Evolutionary conservation across 2,329 filamentous ascomycete genomes (phyloP).

Genomic region (Metarhizium brunneum): DNA sequence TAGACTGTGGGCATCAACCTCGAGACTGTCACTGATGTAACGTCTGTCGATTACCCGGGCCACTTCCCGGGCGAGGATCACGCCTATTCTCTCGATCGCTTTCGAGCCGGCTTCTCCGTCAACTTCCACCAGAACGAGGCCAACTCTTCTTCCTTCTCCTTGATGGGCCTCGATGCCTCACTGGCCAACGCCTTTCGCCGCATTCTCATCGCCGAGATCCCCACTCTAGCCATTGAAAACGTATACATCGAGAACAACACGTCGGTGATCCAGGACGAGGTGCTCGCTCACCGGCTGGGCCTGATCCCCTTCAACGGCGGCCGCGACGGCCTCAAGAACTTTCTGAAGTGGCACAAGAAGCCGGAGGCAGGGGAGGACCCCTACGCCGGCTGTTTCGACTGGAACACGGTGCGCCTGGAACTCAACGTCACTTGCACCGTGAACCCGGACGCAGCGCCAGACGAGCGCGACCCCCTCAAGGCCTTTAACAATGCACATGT

Average conservation of each 20-base stretch:
- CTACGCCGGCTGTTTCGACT: constrained; percentile 57
- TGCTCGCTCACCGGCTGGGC: constrained; percentile 81
- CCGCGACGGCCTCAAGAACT: constrained; percentile 63
- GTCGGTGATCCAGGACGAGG: constrained; percentile 95
- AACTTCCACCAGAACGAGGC: constrained; percentile 76
- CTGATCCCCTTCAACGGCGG: constrained; percentile 82
- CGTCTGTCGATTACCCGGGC: constrained; percentile 84
- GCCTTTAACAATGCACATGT: constrained; percentile 80
- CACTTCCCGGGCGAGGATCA: constrained; percentile 86
- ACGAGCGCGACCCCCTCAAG: constrained; percentile 72
- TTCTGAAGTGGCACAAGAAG: constrained; percentile 75
- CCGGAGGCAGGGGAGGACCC: constrained; percentile 52
- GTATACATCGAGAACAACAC: constrained; percentile 96
- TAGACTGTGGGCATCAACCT: constrained; percentile 80
- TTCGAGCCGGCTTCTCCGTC: constrained; percentile 61
- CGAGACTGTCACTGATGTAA: constrained; percentile 84
- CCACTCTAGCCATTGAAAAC: constrained; percentile 86
- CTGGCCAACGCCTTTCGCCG: constrained; percentile 96
- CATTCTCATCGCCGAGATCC: constrained; percentile 89
- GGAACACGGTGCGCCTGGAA: constrained; percentile 76
- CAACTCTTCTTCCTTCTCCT: constrained; percentile 76
- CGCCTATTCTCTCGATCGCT: constrained; percentile 66
- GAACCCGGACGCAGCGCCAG: constrained; percentile 60
- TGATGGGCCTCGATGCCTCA: constrained; percentile 83
- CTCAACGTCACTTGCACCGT: constrained; percentile 73